These are phyloP conservation scores for Hordeum marinum DNA, from an alignment of 176 grass and related monocot genomes.

Conservation along the genomic window DNA sequence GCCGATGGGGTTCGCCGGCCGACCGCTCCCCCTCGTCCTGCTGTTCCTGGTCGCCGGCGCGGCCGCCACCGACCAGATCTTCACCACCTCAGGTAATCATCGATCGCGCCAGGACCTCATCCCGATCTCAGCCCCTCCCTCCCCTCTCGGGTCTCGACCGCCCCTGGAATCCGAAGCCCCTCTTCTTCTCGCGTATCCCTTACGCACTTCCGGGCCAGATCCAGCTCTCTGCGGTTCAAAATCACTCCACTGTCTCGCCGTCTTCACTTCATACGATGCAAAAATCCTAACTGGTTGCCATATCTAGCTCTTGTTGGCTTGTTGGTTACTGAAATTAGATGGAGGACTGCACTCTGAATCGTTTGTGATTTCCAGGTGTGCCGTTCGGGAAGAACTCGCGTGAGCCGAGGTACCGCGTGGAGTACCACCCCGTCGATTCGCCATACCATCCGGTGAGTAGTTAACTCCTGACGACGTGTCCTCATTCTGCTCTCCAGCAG, in stretches of 20 bases:
- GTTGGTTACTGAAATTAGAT: background rate
- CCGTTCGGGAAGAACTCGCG: conserved; percentile 35
- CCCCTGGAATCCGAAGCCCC: background rate
- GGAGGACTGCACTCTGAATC: background rate
- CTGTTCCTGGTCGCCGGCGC: background rate
- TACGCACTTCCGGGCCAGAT: background rate
- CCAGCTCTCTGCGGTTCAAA: background rate
- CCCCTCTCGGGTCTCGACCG: background rate
- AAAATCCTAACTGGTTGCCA: background rate
- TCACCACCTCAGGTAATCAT: conserved; percentile 43
- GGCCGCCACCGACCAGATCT: conserved; percentile 41
- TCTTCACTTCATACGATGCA: background rate
- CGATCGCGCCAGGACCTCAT: background rate
- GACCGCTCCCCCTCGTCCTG: conserved; percentile 22
- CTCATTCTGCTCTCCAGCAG: background rate
- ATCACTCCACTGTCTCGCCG: accelerated
- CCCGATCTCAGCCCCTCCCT: background rate
- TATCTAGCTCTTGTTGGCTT: background rate
- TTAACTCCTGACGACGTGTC: background rate
- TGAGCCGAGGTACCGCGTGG: conserved; percentile 33
- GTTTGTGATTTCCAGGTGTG: conserved; percentile 11
- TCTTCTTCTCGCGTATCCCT: no score
- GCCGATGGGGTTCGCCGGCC: conserved; percentile 33
- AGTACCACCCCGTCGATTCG: conserved; percentile 27
- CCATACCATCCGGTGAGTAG: conserved; percentile 30